Conservation (phyloP, 2,329 filamentous ascomycete genomes). For the Colletotrichum brevisporum region DNA sequence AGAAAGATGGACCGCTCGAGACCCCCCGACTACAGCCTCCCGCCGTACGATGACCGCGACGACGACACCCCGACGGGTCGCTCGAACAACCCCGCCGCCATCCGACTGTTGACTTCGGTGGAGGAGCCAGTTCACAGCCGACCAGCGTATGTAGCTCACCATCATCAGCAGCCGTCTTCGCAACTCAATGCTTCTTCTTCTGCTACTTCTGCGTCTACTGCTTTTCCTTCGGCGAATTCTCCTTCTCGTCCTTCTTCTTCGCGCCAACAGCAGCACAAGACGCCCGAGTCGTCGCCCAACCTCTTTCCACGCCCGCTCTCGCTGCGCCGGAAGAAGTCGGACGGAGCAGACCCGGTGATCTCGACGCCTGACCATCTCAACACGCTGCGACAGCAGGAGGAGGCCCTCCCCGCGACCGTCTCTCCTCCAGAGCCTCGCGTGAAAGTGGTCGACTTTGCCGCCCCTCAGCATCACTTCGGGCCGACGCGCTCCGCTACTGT, state of each 20-base stretch:
- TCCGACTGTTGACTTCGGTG: slow-evolving; percentile 74
- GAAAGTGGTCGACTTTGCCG: slow-evolving; percentile 10
- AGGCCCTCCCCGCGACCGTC: slow-evolving; percentile 43
- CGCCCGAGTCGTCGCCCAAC: slow-evolving; percentile 40
- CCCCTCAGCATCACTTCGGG: slow-evolving; percentile 42
- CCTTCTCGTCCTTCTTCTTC: slow-evolving; percentile 24
- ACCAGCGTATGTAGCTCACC: slow-evolving; percentile 66
- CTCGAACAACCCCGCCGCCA: slow-evolving; percentile 63
- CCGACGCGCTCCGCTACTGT: slow-evolving; percentile 53
- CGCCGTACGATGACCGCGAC: slow-evolving; percentile 69
- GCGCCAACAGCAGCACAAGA: slow-evolving; percentile 40
- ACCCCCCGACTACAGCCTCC: slow-evolving; percentile 71
- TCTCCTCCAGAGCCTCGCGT: slow-evolving; percentile 39
- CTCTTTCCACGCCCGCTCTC: slow-evolving; percentile 45
- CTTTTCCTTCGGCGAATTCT: not conserved
- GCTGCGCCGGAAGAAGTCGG: slow-evolving; percentile 36
- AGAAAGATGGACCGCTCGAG: slow-evolving; percentile 64
- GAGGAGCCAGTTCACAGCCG: slow-evolving; percentile 66
- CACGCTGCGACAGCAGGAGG: slow-evolving; percentile 55
- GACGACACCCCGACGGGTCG: slow-evolving; percentile 62
- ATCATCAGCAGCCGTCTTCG: slow-evolving; percentile 12
- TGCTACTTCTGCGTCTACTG: slow-evolving; percentile 30
- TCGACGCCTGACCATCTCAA: slow-evolving; percentile 54
- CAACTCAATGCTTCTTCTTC: not conserved
- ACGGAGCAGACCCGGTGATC: slow-evolving; percentile 42